Evolutionary conservation across 495 filamentous ascomycete species (phyloP).

Genomic region (Xylaria scruposa): DNA sequence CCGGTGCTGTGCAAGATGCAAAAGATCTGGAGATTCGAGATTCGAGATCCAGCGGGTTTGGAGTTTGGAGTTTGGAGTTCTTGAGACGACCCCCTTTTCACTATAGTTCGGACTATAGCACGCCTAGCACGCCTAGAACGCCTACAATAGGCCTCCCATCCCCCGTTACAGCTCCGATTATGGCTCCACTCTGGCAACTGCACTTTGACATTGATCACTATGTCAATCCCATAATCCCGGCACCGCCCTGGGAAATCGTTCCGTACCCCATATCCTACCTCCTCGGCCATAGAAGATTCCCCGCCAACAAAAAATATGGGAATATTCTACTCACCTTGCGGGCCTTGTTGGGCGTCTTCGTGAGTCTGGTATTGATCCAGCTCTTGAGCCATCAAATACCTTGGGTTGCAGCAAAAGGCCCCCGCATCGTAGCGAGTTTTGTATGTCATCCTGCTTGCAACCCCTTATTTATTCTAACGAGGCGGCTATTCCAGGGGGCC

Average conservation of each 20-base stretch:
- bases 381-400: slow-evolving; percentile 27
- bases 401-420: slow-evolving; percentile 19
- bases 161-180: neutral
- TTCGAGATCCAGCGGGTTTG: neutral
- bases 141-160: neutral
- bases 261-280: slow-evolving; percentile 57
- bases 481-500: slow-evolving; percentile 61
- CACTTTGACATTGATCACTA: slow-evolving; percentile 72
- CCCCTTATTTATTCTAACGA: neutral
- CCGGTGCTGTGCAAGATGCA: neutral
- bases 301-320: slow-evolving; percentile 45
- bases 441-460: slow-evolving; percentile 22
- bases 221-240: slow-evolving; percentile 67
- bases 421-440: slow-evolving; percentile 25
- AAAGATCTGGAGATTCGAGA: neutral
- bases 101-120: neutral
- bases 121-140: neutral
- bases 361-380: slow-evolving; percentile 41
- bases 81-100: neutral
- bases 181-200: slow-evolving; percentile 36
- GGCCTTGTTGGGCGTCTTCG: slow-evolving; percentile 62
- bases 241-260: slow-evolving; percentile 51
- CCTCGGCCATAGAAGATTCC: slow-evolving; percentile 55
- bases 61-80: neutral
- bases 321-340: slow-evolving; percentile 58